Percentiles rank a stretch among this genome's conserved stretches.
Evolutionary conservation across 352 stramenopile species (phyloP).

Genomic region (Phytophthora chlamydospora): DNA sequence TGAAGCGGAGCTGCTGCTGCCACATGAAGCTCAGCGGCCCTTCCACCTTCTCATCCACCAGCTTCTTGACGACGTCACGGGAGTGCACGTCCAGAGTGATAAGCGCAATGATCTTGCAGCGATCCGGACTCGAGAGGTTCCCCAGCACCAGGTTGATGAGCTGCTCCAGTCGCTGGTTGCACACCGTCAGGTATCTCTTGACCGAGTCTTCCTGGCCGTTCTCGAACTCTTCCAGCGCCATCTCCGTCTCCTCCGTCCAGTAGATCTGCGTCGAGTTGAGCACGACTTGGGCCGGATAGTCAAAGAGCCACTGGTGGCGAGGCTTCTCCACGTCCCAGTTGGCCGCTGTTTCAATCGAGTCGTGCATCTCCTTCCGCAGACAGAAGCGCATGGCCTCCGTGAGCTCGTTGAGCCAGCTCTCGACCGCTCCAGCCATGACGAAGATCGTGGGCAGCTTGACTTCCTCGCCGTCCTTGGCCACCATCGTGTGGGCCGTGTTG

Average conservation of each 20-base stretch:
- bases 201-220: constrained; percentile 90
- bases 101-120: constrained; percentile 95
- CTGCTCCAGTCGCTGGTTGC: constrained; percentile 88
- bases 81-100: constrained; percentile 97
- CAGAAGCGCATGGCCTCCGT: constrained; percentile 87
- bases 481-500: constrained; percentile 87
- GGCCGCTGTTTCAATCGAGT: constrained; percentile 83
- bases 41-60: constrained; percentile 91
- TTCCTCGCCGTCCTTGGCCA: constrained; percentile 79
- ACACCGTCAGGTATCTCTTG: constrained; percentile 81
- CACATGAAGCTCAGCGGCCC: constrained; percentile 87
- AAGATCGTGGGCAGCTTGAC: constrained; percentile 77
- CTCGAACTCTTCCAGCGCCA: constrained; percentile 88
- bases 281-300: constrained; percentile 94
- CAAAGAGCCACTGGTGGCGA: constrained; percentile 97
- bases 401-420: constrained; percentile 88
- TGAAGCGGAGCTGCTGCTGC: constrained; percentile 90
- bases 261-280: constrained; percentile 92
- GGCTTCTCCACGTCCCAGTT: constrained; percentile 97
- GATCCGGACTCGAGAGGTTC: constrained; percentile 87
- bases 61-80: constrained; percentile 92
- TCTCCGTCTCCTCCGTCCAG: constrained; percentile 97
- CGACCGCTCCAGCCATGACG: constrained; percentile 84
- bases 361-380: constrained; percentile 88
- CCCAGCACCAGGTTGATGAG: constrained; percentile 93